These are phyloP conservation scores for Prunus fruticosa DNA, from an alignment of 306 rosid genomes.

Conservation along the genomic window DNA sequence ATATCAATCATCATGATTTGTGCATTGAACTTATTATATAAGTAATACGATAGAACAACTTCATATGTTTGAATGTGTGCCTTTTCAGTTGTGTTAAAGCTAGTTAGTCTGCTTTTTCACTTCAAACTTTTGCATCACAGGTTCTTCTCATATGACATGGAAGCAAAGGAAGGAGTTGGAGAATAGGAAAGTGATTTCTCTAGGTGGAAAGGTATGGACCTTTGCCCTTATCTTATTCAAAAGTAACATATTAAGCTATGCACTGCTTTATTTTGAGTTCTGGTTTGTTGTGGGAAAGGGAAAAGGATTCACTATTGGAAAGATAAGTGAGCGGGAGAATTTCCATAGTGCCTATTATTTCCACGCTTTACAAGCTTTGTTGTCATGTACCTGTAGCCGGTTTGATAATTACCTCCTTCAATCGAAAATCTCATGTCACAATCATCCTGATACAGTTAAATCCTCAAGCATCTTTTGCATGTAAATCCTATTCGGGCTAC, in stretches of 20 bases:
- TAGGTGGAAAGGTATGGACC: constrained; percentile 75
- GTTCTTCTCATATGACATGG: constrained; percentile 77
- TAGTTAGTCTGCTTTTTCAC: neutral
- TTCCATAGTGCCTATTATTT: neutral
- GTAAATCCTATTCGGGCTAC: neutral
- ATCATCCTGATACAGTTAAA: neutral
- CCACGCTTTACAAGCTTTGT: neutral
- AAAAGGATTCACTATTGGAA: neutral
- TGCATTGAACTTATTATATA: neutral
- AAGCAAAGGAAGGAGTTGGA: constrained; percentile 73
- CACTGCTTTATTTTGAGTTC: neutral
- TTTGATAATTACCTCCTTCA: neutral
- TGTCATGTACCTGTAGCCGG: neutral
- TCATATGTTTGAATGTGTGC: neutral
- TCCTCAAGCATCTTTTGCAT: neutral
- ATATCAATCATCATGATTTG: neutral
- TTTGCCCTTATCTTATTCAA: constrained; percentile 17
- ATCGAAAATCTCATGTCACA: neutral
- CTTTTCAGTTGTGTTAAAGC: neutral
- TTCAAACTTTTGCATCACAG: constrained; percentile 24
- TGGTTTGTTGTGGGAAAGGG: neutral
- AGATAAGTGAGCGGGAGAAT: neutral
- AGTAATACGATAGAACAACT: neutral
- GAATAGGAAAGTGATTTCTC: constrained; percentile 60
- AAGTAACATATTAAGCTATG: neutral